Evolutionary conservation across 2,329 filamentous ascomycete genomes (phyloP).

Genomic region (Cytospora piceicola): DNA sequence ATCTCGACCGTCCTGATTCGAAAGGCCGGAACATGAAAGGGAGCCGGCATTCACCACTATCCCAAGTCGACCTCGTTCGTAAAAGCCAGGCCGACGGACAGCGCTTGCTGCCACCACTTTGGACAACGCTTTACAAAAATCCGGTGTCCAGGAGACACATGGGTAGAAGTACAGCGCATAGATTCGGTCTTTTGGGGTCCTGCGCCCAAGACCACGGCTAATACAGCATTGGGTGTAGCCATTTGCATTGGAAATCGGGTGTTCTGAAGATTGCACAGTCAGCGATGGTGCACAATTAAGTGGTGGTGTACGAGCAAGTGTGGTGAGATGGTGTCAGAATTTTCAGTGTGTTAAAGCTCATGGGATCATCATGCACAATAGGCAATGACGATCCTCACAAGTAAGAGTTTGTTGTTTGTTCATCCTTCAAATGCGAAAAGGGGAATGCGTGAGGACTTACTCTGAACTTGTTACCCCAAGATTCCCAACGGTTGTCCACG

Average conservation of each 20-base stretch:
- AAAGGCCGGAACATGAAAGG: not conserved
- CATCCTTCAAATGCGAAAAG: constrained; percentile 24
- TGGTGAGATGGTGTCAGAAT: constrained; percentile 28
- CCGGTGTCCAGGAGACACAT: not conserved
- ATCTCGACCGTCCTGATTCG: not conserved
- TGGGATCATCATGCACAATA: constrained; percentile 30
- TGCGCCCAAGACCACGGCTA: not conserved
- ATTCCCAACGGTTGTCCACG: not conserved
- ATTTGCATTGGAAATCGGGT: not conserved
- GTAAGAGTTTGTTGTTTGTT: constrained; percentile 12
- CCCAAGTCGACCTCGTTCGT: not conserved
- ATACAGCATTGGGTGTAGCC: not conserved
- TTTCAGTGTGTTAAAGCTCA: constrained; percentile 32
- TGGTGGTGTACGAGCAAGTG: not conserved
- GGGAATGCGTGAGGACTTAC: not conserved
- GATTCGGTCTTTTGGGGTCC: not conserved
- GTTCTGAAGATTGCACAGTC: constrained; percentile 4
- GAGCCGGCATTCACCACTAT: not conserved
- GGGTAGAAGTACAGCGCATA: not conserved
- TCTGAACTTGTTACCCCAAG: not conserved
- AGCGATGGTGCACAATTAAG: constrained; percentile 4
- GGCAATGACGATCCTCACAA: constrained; percentile 28
- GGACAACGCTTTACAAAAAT: too few relatives aligned
- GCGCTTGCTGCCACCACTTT: not conserved
- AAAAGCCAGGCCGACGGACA: not conserved